Evolutionary conservation across 1,139 yeast genomes (phyloP), one percentile per base, ranked within the genome.

Genomic region (Taphrina confusa): DNA sequence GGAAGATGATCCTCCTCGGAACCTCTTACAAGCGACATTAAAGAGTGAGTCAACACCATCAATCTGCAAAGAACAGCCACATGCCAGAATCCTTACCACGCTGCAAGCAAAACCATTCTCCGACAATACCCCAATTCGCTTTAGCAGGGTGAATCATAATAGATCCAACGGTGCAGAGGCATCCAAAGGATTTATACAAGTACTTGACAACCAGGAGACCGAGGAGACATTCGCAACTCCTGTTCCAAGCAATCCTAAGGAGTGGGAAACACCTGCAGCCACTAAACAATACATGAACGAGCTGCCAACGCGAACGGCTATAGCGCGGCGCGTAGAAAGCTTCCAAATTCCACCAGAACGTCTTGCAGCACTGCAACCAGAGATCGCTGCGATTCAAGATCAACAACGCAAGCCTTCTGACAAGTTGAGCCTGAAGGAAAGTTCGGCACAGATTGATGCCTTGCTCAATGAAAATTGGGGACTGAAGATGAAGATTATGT

Each of bases 341-440:
- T 54, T 54, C 12, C 58, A 54, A 33, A 44, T 54, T n/a, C 58
- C 58, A 14, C 51, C 58, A n/a, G 58, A 54, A 45, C 58, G 40
- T 18, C 30, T 54, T n/a, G 42, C 49, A 12, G 58, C 58, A 8
- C 20, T 54, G 9, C 58, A 44, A 30, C 58, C 58, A 11, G 49
- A 27, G 14, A 54, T 54, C 12, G 51, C 39, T 23, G 58, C 58
- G 3, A 34, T 54, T 44, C 44, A 46, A 5, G 23, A 45, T n/a
- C 42, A 44, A 27, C 12, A 34, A 11, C 36, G 46, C n/a, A 23
- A 33, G 40, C 44, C 44, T 11, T 34, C 58, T 4, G 58, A 54
- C 18, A 34, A 36, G 16, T 28, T 54, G 18, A 54, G 51, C 28
- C 25, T 54, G 20, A 54, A 54, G 20, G 58, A 54, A 27, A 40